These are phyloP conservation scores for Allium sativum DNA, from an alignment of 106 monocot genomes.

Conservation along the genomic window DNA sequence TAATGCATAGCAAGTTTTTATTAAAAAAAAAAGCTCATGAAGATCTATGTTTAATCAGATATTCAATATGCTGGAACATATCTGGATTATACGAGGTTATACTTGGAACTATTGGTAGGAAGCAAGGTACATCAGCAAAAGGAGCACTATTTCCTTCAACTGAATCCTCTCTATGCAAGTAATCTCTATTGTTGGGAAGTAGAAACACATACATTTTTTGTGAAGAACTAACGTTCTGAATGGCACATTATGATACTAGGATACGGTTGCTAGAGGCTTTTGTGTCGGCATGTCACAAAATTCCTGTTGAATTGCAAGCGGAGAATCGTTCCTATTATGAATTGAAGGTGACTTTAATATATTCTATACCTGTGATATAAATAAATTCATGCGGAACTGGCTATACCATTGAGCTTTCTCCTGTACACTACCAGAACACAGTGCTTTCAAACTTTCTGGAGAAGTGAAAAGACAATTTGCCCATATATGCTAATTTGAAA, in stretches of 20 bases:
- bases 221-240: background rate
- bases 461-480: too few species aligned
- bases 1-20: background rate
- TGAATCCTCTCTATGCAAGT: slow-evolving; percentile 86
- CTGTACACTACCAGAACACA: too few species aligned
- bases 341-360: slow-evolving; percentile 44
- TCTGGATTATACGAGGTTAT: slow-evolving; percentile 80
- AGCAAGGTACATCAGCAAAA: slow-evolving; percentile 90
- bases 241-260: slow-evolving; percentile 21
- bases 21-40: background rate
- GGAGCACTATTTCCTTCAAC: slow-evolving; percentile 62
- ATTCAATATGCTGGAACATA: slow-evolving; percentile 94
- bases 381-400: background rate
- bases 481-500: too few species aligned
- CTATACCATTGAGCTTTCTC: background rate
- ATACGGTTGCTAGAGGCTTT: slow-evolving; percentile 66
- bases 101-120: slow-evolving; percentile 86
- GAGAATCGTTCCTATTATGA: slow-evolving; percentile 42
- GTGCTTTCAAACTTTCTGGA: too few species aligned
- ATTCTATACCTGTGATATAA: background rate
- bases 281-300: slow-evolving; percentile 23
- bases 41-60: slow-evolving; percentile 25
- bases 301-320: slow-evolving; percentile 10
- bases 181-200: background rate
- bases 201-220: slow-evolving; percentile 5